Evolutionary conservation across 164 flowering plant species (phyloP).

Genomic region (Protea cynaroides): DNA sequence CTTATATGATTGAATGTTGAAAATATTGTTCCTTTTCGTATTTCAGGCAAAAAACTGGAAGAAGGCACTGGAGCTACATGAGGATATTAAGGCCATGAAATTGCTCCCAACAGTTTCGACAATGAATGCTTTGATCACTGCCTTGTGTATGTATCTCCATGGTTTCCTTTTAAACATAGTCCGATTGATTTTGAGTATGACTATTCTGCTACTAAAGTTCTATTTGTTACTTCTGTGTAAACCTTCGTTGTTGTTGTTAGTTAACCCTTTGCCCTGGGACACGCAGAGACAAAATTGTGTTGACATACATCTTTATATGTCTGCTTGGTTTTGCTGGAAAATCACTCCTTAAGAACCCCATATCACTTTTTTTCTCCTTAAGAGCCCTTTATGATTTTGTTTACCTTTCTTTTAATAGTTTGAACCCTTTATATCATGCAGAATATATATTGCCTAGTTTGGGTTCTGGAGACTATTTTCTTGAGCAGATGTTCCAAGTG

Average conservation of each 20-base stretch:
- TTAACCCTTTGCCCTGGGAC: no score
- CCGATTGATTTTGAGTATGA: neutral
- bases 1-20: constrained; percentile 2
- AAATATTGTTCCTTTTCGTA: constrained; percentile 1
- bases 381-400: neutral
- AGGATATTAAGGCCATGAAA: constrained; percentile 54
- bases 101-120: constrained; percentile 69
- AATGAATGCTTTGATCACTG: constrained; percentile 84
- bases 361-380: neutral
- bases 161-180: neutral
- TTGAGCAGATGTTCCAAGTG: no score
- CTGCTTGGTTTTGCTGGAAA: neutral
- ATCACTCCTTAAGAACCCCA: neutral
- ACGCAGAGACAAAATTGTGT: neutral
- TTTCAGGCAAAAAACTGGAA: constrained; percentile 83
- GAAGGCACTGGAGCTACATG: constrained; percentile 76
- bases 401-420: no score
- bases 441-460: no score
- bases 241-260: neutral
- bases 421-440: no score
- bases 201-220: neutral
- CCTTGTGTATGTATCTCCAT: constrained; percentile 59
- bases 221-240: neutral
- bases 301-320: neutral
- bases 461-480: no score